phyloP scores from a whole-genome alignment of 1,284 basidiomycete species.

The Rhodotorula sp. region DNA sequence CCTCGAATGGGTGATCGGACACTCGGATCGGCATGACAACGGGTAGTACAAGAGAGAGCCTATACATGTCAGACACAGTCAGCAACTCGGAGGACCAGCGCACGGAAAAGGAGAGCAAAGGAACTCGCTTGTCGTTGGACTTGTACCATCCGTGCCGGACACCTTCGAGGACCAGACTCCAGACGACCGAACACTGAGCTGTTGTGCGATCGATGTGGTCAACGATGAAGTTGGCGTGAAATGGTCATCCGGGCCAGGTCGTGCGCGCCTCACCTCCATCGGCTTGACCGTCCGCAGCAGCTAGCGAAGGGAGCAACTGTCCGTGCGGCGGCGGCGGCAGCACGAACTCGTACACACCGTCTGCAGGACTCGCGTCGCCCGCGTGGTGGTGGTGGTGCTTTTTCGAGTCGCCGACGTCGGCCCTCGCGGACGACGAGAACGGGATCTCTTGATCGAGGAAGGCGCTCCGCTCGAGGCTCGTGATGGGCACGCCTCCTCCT shows the following conservation, averaged over 20 bases:
- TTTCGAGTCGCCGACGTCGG: not conserved
- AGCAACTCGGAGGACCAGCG: too few species aligned
- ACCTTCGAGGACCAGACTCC: conserved; percentile 21
- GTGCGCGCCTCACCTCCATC: conserved; percentile 8
- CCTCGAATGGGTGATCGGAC: not conserved
- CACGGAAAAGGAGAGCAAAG: not conserved
- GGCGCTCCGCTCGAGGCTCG: conserved; percentile 7
- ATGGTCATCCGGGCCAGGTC: too few species aligned
- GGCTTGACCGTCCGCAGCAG: not conserved
- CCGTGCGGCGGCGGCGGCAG: conserved; percentile 6
- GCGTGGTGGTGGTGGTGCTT: not conserved
- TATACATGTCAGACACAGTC: not conserved
- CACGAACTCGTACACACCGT: conserved; percentile 18
- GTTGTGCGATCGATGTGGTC: not conserved
- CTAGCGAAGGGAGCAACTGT: conserved; percentile 13
- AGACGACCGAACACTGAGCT: conserved; percentile 8
- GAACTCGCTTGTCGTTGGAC: conserved; percentile 23
- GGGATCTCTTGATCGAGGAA: conserved; percentile 24
- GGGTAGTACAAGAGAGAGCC: conserved; percentile 25
- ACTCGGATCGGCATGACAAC: conserved; percentile 8
- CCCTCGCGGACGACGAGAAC: not conserved
- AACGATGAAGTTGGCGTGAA: too few species aligned
- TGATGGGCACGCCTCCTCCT: conserved; percentile 21
- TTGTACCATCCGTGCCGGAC: conserved; percentile 19
- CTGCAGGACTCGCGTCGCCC: not conserved